Evolutionary conservation across 192 early-diverging fungal species (phyloP).

Genomic region (Piromyces finnis): DNA sequence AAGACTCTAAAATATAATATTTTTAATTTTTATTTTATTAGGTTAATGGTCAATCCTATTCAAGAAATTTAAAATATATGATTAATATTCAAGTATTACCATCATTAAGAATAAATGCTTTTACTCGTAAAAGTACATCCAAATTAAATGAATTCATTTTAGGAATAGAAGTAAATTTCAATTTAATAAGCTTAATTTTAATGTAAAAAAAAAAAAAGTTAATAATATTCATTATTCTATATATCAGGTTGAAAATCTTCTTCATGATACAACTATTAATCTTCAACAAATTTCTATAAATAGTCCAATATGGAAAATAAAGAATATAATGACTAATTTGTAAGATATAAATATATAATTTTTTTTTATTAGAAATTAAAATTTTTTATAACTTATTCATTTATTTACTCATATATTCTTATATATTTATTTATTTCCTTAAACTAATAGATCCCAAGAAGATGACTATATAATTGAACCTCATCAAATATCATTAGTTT

Average conservation of each 20-base stretch:
- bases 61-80: slow-evolving; percentile 45
- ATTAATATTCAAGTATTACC: slow-evolving; percentile 48
- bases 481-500: slow-evolving; percentile 19
- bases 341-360: slow-evolving; percentile 18
- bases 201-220: too few species aligned
- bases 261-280: slow-evolving; percentile 31
- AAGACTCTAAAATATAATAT: too few species aligned
- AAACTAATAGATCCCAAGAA: background rate
- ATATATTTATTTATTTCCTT: too few species aligned
- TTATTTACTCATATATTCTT: too few species aligned
- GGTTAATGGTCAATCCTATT: background rate
- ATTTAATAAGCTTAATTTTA: too few species aligned
- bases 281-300: slow-evolving; percentile 48
- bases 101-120: slow-evolving; percentile 83
- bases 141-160: slow-evolving; percentile 69
- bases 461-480: slow-evolving; percentile 6
- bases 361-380: slow-evolving; percentile 7
- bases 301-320: slow-evolving; percentile 53
- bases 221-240: background rate
- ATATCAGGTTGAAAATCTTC: slow-evolving; percentile 52
- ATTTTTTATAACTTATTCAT: too few species aligned
- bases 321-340: slow-evolving; percentile 4
- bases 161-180: slow-evolving; percentile 77
- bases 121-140: slow-evolving; percentile 67
- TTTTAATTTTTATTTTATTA: too few species aligned